These are phyloP conservation scores for Agaricus sinodeliciosus DNA, from an alignment of 768 basidiomycete genomes.

Conservation along the genomic window DNA sequence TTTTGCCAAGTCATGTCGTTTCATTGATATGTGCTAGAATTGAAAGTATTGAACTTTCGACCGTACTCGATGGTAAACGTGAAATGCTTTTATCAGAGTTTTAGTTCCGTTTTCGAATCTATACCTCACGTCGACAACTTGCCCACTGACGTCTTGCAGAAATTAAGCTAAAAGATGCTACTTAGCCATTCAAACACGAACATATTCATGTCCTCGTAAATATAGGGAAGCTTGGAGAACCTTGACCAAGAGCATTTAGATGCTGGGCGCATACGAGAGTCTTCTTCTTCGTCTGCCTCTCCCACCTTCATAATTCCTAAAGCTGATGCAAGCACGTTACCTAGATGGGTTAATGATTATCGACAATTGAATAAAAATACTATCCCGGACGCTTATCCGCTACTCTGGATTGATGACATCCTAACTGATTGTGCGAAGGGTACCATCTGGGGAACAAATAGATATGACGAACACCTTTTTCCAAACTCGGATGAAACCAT, in stretches of 20 bases:
- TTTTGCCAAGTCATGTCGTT: too few relatives aligned
- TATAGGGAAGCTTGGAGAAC: too few relatives aligned
- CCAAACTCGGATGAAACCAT: constrained; percentile 26
- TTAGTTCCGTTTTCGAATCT: too few relatives aligned
- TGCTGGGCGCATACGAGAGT: constrained; percentile 19
- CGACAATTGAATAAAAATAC: constrained; percentile 20
- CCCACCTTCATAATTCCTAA: constrained; percentile 16
- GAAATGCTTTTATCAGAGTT: too few relatives aligned
- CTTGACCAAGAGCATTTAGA: constrained; percentile 21
- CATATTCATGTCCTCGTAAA: too few relatives aligned
- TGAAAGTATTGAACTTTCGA: too few relatives aligned
- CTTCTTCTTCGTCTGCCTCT: constrained; percentile 20
- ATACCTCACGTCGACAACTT: too few relatives aligned
- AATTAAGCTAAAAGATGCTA: too few relatives aligned
- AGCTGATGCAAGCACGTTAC: constrained; percentile 12
- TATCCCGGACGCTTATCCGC: constrained; percentile 13
- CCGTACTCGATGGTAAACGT: too few relatives aligned
- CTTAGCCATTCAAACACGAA: too few relatives aligned
- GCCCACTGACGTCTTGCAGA: too few relatives aligned
- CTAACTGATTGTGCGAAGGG: constrained; percentile 28
- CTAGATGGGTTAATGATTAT: constrained; percentile 31
- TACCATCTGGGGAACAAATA: constrained; percentile 26
- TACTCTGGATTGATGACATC: constrained; percentile 12
- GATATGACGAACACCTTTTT: constrained; percentile 30
- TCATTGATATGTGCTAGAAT: too few relatives aligned